Evolutionary conservation across 2,329 filamentous ascomycete species (phyloP).

Genomic region (Fusarium sp.): DNA sequence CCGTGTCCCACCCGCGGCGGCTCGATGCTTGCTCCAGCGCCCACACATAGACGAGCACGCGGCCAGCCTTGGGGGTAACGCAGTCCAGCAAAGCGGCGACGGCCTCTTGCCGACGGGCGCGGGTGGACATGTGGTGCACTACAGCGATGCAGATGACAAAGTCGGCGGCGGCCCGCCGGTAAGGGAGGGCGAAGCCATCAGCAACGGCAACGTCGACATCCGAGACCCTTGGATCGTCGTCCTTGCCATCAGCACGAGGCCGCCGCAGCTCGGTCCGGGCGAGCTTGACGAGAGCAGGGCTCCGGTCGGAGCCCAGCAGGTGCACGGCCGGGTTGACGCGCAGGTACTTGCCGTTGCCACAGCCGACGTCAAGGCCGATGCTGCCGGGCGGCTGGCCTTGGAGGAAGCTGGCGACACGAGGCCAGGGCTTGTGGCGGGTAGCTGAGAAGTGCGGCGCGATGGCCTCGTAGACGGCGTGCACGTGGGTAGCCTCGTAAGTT

Average conservation of each 20-base stretch:
- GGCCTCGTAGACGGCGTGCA: constrained; percentile 91
- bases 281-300: constrained; percentile 65
- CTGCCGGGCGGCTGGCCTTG: constrained; percentile 73
- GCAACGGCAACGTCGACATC: constrained; percentile 80
- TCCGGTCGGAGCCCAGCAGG: constrained; percentile 88
- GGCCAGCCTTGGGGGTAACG: constrained; percentile 71
- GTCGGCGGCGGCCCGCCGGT: constrained; percentile 71
- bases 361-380: constrained; percentile 90
- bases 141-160: constrained; percentile 96
- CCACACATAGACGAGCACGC: constrained; percentile 91
- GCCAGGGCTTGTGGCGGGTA: constrained; percentile 89
- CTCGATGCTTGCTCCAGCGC: constrained; percentile 91
- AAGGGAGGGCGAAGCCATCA: constrained; percentile 86
- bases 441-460: constrained; percentile 88
- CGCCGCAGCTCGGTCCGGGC: constrained; percentile 51
- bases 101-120: constrained; percentile 77
- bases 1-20: constrained; percentile 88
- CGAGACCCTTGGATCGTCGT: constrained; percentile 24
- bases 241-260: constrained; percentile 26
- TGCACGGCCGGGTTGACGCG: constrained; percentile 81
- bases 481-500: constrained; percentile 85
- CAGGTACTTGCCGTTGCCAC: constrained; percentile 97
- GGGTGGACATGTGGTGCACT: constrained; percentile 90
- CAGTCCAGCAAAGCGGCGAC: constrained; percentile 78
- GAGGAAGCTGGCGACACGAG: constrained; percentile 86